These are phyloP conservation scores for Calocybe gambosa DNA, from an alignment of 1,284 basidiomycete genomes.

Conservation along the genomic window DNA sequence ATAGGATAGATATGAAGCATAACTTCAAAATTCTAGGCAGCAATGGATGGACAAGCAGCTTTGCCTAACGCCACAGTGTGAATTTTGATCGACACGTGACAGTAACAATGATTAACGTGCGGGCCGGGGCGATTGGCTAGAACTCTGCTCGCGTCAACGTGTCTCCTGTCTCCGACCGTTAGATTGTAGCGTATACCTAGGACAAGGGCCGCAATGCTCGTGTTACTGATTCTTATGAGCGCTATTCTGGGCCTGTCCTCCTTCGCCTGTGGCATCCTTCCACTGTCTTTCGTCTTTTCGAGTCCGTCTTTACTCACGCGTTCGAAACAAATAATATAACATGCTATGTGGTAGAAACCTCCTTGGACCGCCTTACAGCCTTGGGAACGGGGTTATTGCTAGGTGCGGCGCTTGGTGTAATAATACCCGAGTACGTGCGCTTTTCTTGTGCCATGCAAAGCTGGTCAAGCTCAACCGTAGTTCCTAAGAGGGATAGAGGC, in stretches of 20 bases:
- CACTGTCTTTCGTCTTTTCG: conserved; percentile 68
- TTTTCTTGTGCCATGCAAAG: background rate
- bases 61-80: no score
- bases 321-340: background rate
- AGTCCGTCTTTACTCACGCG: conserved; percentile 44
- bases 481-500: conserved; percentile 55
- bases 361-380: conserved; percentile 57
- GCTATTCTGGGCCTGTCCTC: conserved; percentile 67
- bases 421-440: conserved; percentile 82
- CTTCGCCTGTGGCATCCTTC: conserved; percentile 68
- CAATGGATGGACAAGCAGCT: no score
- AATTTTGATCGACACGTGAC: no score
- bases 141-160: background rate
- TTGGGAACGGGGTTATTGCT: conserved; percentile 82
- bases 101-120: no score
- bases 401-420: conserved; percentile 84
- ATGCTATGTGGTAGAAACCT: conserved; percentile 32
- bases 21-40: no score
- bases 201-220: conserved; percentile 21
- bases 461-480: conserved; percentile 1
- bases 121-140: no score
- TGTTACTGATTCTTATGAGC: conserved; percentile 52
- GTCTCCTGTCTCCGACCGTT: background rate
- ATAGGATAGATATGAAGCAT: no score
- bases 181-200: background rate